phyloP scores from a whole-genome alignment of 129 eudicot genomes.

The Deinandra increscens region DNA sequence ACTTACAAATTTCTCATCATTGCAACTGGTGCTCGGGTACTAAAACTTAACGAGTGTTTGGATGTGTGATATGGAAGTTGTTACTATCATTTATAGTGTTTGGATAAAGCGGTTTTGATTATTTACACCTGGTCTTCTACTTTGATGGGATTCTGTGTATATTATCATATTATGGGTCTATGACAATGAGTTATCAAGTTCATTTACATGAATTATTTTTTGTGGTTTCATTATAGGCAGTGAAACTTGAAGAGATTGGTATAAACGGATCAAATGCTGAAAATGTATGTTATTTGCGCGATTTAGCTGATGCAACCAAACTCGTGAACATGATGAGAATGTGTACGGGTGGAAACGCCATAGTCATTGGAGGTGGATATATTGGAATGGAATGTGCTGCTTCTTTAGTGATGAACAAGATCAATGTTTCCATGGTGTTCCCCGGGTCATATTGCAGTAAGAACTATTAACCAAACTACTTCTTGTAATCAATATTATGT shows the following conservation, averaged over 20 bases:
- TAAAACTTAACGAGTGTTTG: conserved; percentile 17
- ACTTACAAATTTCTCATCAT: conserved; percentile 79
- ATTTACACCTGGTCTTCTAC: too few relatives aligned
- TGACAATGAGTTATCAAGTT: too few relatives aligned
- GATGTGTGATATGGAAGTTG: not conserved
- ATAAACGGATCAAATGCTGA: conserved; percentile 79
- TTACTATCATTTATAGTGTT: not conserved
- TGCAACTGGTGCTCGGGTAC: conserved; percentile 99
- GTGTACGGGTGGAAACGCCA: conserved; percentile 65
- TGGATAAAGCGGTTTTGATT: too few relatives aligned
- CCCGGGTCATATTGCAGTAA: conserved; percentile 84
- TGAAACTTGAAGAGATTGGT: conserved; percentile 95
- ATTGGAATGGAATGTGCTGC: conserved; percentile 99
- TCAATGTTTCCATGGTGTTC: conserved; percentile 87
- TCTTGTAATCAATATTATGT: not conserved
- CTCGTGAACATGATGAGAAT: conserved; percentile 66
- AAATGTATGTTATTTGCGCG: conserved; percentile 85
- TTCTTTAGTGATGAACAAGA: conserved; percentile 77
- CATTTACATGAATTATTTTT: conserved; percentile 5
- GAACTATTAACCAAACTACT: conserved; percentile 18
- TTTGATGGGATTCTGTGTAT: too few relatives aligned
- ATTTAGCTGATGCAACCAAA: conserved; percentile 81
- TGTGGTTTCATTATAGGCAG: conserved; percentile 43
- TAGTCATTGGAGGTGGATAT: conserved; percentile 96
- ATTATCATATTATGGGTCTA: too few relatives aligned